Evolutionary conservation across 768 basidiomycete species (phyloP).

Genomic region (Mrakia blollopis): DNA sequence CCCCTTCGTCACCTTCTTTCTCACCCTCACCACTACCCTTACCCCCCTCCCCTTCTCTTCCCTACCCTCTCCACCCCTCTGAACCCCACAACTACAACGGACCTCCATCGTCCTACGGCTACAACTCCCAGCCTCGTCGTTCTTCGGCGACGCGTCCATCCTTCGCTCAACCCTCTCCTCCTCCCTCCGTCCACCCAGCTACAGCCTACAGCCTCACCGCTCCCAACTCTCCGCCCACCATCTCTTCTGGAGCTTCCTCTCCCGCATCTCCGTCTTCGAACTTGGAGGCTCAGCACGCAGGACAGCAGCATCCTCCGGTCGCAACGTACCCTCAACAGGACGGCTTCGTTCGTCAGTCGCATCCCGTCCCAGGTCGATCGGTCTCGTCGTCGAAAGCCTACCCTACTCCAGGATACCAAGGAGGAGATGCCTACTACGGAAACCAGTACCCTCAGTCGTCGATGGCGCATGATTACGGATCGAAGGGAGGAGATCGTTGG

Average conservation of each 20-base stretch:
- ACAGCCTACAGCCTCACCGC: neutral
- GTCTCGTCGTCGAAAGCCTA: neutral
- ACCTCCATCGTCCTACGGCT: neutral
- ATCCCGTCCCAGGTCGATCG: neutral
- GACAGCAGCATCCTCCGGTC: no score
- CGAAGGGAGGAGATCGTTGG: neutral
- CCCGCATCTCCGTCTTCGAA: constrained; percentile 8
- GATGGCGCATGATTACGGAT: neutral
- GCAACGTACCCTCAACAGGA: neutral
- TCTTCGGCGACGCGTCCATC: neutral
- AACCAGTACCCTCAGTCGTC: neutral
- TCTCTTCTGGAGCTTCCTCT: constrained; percentile 16
- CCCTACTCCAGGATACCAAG: neutral
- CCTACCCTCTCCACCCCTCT: neutral
- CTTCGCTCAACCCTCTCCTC: constrained; percentile 10
- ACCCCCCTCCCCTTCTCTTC: neutral
- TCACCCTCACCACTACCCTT: neutral
- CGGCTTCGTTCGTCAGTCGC: neutral
- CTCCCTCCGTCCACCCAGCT: neutral
- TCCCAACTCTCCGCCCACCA: constrained; percentile 10
- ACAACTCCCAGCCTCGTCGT: neutral
- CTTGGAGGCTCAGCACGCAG: neutral
- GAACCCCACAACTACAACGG: neutral
- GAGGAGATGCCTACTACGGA: neutral
- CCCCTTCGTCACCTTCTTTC: neutral